A percentile compares a stretch with the other conserved stretches of the same genome.
phyloP scores from a whole-genome alignment of 2,329 filamentous ascomycete species.

The Talaromyces atroroseus region DNA sequence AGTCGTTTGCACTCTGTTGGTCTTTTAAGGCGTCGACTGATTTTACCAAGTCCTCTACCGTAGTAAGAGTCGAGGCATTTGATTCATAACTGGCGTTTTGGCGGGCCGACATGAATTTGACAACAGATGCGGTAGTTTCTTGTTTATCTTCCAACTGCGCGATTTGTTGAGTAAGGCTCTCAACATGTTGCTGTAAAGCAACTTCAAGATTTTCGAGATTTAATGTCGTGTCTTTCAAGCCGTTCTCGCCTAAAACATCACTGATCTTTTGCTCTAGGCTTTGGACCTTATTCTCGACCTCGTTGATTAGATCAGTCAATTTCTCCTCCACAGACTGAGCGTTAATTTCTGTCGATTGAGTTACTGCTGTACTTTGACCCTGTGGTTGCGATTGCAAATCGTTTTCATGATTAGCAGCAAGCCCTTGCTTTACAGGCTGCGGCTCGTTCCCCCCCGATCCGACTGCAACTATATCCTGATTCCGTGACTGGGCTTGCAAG shows the following conservation, averaged over 20 bases:
- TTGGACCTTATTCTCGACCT: not conserved
- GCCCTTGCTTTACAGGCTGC: not conserved
- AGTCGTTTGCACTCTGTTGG: not conserved
- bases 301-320: not conserved
- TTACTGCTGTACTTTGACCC: not conserved
- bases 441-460: not conserved
- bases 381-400: not conserved
- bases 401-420: not conserved
- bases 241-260: not conserved
- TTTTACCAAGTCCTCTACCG: not conserved
- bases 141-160: conserved; percentile 3
- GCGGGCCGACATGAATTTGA: not conserved
- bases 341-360: not conserved
- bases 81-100: not conserved
- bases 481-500: not conserved
- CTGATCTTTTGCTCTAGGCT: not conserved
- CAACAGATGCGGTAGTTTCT: not conserved
- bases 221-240: not conserved
- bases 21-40: not conserved
- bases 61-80: not conserved
- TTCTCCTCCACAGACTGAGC: not conserved
- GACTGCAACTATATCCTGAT: not conserved
- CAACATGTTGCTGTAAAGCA: conserved; percentile 5
- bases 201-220: not conserved
- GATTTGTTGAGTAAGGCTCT: conserved; percentile 1